phyloP scores from a whole-genome alignment of 306 rosid species.

The apple (Malus domestica) region DNA sequence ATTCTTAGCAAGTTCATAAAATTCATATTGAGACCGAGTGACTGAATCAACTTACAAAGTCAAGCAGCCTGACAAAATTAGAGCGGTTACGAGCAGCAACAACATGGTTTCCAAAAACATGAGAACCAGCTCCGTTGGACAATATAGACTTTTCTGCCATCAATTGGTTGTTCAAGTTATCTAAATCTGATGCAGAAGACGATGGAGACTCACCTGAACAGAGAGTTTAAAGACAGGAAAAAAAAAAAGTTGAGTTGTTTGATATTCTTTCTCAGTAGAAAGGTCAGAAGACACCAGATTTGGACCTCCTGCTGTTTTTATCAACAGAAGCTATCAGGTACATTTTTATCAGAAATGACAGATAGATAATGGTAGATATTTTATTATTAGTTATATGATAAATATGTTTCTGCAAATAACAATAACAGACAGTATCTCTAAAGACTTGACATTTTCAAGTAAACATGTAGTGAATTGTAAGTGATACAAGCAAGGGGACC shows the following conservation, averaged over 20 bases:
- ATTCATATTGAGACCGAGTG: slow-evolving; percentile 8
- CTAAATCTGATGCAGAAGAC: slow-evolving; percentile 75
- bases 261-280: background rate
- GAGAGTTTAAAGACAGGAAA: background rate
- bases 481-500: background rate
- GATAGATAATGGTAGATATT: background rate
- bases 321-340: too few species aligned
- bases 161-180: slow-evolving; percentile 53
- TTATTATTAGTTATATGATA: too few species aligned
- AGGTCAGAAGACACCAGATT: background rate
- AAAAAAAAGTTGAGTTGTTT: background rate
- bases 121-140: slow-evolving; percentile 31
- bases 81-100: slow-evolving; percentile 40
- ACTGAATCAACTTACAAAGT: slow-evolving; percentile 48
- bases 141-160: slow-evolving; percentile 40
- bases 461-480: background rate
- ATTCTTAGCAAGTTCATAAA: background rate
- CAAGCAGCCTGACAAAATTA: slow-evolving; percentile 51
- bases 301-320: too few species aligned
- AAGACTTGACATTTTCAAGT: background rate
- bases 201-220: slow-evolving; percentile 66
- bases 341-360: background rate
- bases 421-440: background rate
- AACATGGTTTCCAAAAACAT: slow-evolving; percentile 45
- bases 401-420: background rate